Base-by-base conservation (phyloP, 345 rosid genomes). In the Populus deltoides region DNA sequence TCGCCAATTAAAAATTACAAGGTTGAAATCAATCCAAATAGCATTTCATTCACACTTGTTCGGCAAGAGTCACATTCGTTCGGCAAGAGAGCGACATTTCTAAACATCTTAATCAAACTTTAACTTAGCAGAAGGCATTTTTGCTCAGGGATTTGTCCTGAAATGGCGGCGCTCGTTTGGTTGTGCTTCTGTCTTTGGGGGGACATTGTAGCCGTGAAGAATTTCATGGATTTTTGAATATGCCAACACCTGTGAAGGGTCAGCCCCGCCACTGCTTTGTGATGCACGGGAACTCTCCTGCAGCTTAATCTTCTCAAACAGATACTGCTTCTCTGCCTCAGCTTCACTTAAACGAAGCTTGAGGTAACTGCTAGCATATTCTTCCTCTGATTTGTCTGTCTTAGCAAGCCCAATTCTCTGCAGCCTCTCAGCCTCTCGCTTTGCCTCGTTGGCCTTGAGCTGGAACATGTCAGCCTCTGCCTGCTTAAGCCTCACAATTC, bases 401-500 rank as follows among this genome's bases (percentile, higher is more conserved):
- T 93, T 96, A 47, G 97, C 99, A 38, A 91, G 92, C 53, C 92
- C 91, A 65, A 96, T 92, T 81, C 97, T 90, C 86, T 93, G 94
- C 80, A 93, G 84, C 86, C 94, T 89, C 82, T 92, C 99, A 7
- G 94, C 95, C 74, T 96, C 98, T 77, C 88, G 84, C 82, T 92
- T 96, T 9, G 99, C 99, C 74, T 90, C 99, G 65, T 89, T 90
- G 75, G 99, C 99, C 85, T 94, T 94, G 20, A 90, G 83, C 87
- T 97, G 99, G 88, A 92, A 97, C 99, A 97, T 97, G 73, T 97
- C 97, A 4, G 99, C 97, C 85, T 94, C 99, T 18, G 98, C 98
- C 82, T 87, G 93, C 72, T 94, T 97, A 66, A 94, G 94, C 84
- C 99, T 90, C 80, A 92, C 96, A 36, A 97, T 94, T 85, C 82